Evolutionary conservation across 1,284 basidiomycete genomes (phyloP), one percentile per base, ranked within the genome.

Genomic region (Inonotus hispidus): DNA sequence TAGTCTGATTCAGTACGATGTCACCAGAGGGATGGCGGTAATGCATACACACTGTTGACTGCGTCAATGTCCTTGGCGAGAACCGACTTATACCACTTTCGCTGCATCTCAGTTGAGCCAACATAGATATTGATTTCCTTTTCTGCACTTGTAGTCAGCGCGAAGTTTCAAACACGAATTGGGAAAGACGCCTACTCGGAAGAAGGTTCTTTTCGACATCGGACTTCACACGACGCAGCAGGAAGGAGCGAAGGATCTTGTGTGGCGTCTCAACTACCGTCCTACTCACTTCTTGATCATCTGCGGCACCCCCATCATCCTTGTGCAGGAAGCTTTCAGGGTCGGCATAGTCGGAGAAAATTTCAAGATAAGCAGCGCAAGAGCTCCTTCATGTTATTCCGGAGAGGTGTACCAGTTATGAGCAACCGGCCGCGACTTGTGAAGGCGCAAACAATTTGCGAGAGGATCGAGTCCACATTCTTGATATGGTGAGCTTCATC

Each of bases 41-140:
- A 13, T 54, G 7, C 14, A 27, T 45, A 61, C 73, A 25, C 52
- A 84, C 94, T 93, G 71, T 98, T 99, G 59, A 99, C 97, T 10
- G 96, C 96, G 70, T 99, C 97, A 61, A 99, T 98, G 73, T 99
- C 97, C 77, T 99, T 98, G 75, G 99, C 95, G 59, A 99, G 75
- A 3, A 99, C 91, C 39, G 90, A 93, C 45, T 92, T 87, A 74
- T 97, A 97, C 97, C 96, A 99, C 72, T 95, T 98, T 50, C 94
- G 81, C 74, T 99, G 97, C 95, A 99, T 96, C 37, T 98, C 95
- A 1, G 95, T 93, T 66, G 99, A 83, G 59, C 96, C 96, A 62
- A 99, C 92, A 66, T 99, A 99, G 60, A 99, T 93, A 71, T 99
- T 99, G 74, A 99, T 95, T 72, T 99, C 97, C 80, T 99, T 99